These are phyloP conservation scores for Russula sp. DNA, from an alignment of 768 basidiomycete species.

Conservation along the genomic window DNA sequence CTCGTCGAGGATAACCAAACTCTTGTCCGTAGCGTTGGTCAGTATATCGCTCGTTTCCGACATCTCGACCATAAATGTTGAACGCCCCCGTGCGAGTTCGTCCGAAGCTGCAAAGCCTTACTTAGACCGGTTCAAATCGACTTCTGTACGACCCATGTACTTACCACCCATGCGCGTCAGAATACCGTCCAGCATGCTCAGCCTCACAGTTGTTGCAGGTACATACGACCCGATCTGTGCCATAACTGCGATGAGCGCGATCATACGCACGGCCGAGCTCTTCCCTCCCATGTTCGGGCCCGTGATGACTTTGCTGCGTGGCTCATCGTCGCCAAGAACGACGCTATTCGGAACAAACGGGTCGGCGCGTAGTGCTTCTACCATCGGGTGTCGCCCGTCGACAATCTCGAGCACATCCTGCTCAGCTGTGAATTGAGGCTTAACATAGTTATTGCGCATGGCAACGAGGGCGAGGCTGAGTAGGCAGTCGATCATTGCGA, in stretches of 20 bases:
- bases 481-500: constrained; percentile 84
- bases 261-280: constrained; percentile 76
- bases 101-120: constrained; percentile 58
- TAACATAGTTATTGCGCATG: constrained; percentile 66
- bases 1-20: constrained; percentile 87
- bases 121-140: constrained; percentile 5
- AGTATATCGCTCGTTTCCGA: constrained; percentile 90
- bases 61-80: constrained; percentile 98
- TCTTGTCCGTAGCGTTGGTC: constrained; percentile 61
- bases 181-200: constrained; percentile 80
- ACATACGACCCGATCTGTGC: constrained; percentile 94
- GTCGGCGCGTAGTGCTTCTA: constrained; percentile 68
- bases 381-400: constrained; percentile 91
- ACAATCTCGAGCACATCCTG: constrained; percentile 64
- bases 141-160: constrained; percentile 23
- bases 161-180: constrained; percentile 86
- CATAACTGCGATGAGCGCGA: constrained; percentile 68
- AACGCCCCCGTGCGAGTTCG: constrained; percentile 78
- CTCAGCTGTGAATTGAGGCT: constrained; percentile 67
- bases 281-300: constrained; percentile 90
- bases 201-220: constrained; percentile 65
- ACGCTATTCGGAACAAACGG: constrained; percentile 87
- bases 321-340: constrained; percentile 47
- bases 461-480: constrained; percentile 79
- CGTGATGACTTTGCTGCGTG: constrained; percentile 66